Evolutionary conservation across 1,139 yeast genomes (phyloP), one percentile per base, ranked within the genome.

Genomic region (Pichia kudriavzevii): DNA sequence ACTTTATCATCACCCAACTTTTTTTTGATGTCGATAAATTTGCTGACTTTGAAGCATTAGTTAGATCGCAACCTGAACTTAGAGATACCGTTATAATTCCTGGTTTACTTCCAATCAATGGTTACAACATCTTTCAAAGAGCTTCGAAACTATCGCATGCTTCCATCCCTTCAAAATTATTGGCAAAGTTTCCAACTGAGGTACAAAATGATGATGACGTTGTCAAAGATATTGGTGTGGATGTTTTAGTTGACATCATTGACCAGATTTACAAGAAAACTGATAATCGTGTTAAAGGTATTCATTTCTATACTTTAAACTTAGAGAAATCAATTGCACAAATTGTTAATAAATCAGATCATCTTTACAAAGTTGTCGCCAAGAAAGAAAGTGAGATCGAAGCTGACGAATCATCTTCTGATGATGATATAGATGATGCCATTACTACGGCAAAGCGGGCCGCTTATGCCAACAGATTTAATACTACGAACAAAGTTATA

Each of bases 91-190:
- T 82, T 9, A 63, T 91, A 29, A 71, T 91, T 33, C 98, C 98
- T 0, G 98, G 98, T 1, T 64, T 91, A 47, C 82, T 91, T 93
- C 98, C 99, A n/a, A 79, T 93, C 25, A 87, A 88, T 49, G 88
- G 95, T 3, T 87, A 76, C 56, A 75, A 76, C 47, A 76, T 88
- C 31, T 87, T 91, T 52, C 74, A 80, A 40, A 74, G 98, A 52
- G 94, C 96, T 14, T 77, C 96, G 11, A 84, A 82, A 53, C 64
- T 93, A 39, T 81, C 95, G 16, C 94, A 87, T 60, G 96, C 97
- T 2, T 69, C 81, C 2, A 78, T 91, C 39, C 98, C 99, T 0
- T 55, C 58, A 16, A 38, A 54, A 0, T 58, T 79, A 18, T 59
- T 81, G 36, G 67, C 63, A 16, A 55, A 59, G 32, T 68, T 80